These are phyloP conservation scores for Geoglossum glabrum DNA, from an alignment of 495 filamentous ascomycete species.

Conservation along the genomic window DNA sequence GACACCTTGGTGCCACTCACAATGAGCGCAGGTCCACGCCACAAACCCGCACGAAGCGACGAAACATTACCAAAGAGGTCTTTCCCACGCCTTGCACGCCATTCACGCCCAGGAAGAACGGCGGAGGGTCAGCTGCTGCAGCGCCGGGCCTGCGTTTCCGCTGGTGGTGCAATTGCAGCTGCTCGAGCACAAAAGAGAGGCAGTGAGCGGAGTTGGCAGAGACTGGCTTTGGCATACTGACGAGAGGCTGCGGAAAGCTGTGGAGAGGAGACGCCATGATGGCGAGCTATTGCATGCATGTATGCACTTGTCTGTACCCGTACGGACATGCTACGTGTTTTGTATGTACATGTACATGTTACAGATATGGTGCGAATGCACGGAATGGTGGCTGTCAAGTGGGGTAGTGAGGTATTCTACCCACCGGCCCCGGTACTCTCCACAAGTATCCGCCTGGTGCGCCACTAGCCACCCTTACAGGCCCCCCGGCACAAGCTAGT, in stretches of 20 bases:
- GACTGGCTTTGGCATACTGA: constrained; percentile 28
- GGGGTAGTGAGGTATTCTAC: too few species aligned
- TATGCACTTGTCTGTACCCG: too few species aligned
- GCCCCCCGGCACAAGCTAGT: too few species aligned
- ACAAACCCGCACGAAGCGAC: background rate
- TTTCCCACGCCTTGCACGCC: constrained; percentile 80
- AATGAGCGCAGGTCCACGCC: background rate
- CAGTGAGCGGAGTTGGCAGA: constrained; percentile 80
- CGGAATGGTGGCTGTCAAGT: too few species aligned
- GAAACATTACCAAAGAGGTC: constrained; percentile 46
- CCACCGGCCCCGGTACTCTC: too few species aligned
- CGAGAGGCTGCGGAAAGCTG: background rate
- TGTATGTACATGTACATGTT: too few species aligned
- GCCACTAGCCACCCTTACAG: too few species aligned
- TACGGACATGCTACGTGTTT: too few species aligned
- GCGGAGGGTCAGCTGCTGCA: constrained; percentile 27
- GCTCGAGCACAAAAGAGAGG: constrained; percentile 64
- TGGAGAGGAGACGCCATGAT: too few species aligned
- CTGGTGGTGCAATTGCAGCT: constrained; percentile 31
- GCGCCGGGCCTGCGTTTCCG: constrained; percentile 15
- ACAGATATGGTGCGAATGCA: too few species aligned
- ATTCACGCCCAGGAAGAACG: constrained; percentile 41
- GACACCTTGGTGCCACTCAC: constrained; percentile 27
- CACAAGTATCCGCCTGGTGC: too few species aligned
- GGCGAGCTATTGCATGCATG: too few species aligned